phyloP scores from a whole-genome alignment of 2,329 filamentous ascomycete genomes.

The Hyphodiscus sp. region DNA sequence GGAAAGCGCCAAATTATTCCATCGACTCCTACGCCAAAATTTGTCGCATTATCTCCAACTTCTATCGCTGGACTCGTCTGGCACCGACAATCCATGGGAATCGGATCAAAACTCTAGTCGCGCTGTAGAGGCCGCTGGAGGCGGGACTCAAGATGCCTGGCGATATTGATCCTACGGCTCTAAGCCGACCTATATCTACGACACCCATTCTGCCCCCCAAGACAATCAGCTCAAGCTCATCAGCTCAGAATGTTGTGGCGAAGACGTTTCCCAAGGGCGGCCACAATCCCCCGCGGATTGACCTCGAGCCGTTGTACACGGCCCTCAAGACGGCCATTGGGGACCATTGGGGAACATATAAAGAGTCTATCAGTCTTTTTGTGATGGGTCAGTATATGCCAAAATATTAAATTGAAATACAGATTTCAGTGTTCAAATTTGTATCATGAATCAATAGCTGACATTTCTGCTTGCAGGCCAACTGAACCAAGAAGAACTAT shows the following conservation, averaged over 20 bases:
- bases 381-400: slow-evolving; percentile 46
- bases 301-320: slow-evolving; percentile 59
- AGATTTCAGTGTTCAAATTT: slow-evolving; percentile 5
- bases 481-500: slow-evolving; percentile 56
- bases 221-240: slow-evolving; percentile 48
- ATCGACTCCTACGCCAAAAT: slow-evolving; percentile 16
- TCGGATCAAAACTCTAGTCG: slow-evolving; percentile 20
- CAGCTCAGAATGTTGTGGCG: slow-evolving; percentile 39
- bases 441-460: slow-evolving; percentile 18
- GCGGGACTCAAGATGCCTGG: slow-evolving; percentile 43
- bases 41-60: slow-evolving; percentile 18
- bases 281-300: slow-evolving; percentile 60
- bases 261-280: slow-evolving; percentile 46
- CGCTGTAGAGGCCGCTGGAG: slow-evolving; percentile 21
- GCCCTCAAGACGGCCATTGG: slow-evolving; percentile 54
- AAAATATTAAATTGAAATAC: background rate
- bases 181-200: slow-evolving; percentile 55
- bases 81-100: slow-evolving; percentile 23
- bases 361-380: slow-evolving; percentile 56
- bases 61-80: slow-evolving; percentile 19
- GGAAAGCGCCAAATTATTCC: slow-evolving; percentile 8
- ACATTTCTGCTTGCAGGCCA: slow-evolving; percentile 41
- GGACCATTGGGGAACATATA: slow-evolving; percentile 60
- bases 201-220: slow-evolving; percentile 54
- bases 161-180: slow-evolving; percentile 63